Evolutionary conservation across 768 basidiomycete species (phyloP).

Genomic region (Cyclocybe cylindracea): DNA sequence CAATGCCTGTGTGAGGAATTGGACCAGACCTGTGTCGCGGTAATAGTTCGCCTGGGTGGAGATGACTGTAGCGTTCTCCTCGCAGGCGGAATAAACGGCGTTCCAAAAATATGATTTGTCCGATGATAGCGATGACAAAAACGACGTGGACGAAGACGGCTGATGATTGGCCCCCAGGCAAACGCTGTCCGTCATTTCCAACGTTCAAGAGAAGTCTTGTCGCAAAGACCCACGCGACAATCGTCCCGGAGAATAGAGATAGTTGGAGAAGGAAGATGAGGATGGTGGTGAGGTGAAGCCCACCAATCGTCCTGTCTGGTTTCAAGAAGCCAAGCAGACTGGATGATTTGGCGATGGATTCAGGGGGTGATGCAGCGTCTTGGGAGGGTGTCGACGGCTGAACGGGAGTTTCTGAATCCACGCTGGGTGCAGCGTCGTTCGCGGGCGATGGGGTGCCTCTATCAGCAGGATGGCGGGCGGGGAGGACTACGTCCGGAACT

Average conservation of each 20-base stretch:
- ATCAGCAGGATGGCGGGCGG: slow-evolving; percentile 47
- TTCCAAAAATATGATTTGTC: slow-evolving; percentile 63
- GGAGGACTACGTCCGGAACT: slow-evolving; percentile 21
- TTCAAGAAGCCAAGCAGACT: slow-evolving; percentile 41
- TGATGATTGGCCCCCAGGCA: slow-evolving; percentile 29
- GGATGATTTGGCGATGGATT: slow-evolving; percentile 22
- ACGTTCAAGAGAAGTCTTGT: slow-evolving; percentile 16
- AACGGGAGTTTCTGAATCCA: slow-evolving; percentile 3
- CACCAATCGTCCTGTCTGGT: slow-evolving; percentile 39
- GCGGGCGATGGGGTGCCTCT: slow-evolving; percentile 9
- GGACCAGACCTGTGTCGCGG: slow-evolving; percentile 37
- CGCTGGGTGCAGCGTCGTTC: background rate
- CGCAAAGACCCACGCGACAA: slow-evolving; percentile 57
- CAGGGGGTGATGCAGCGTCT: slow-evolving; percentile 11
- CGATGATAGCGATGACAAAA: slow-evolving; percentile 52
- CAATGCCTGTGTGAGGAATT: slow-evolving; percentile 31
- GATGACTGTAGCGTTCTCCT: slow-evolving; percentile 59
- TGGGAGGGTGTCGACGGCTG: background rate
- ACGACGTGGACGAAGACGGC: slow-evolving; percentile 63
- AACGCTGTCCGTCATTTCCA: slow-evolving; percentile 10
- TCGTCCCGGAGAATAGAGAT: slow-evolving; percentile 43
- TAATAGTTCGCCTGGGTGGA: slow-evolving; percentile 60
- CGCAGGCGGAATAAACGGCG: slow-evolving; percentile 65
- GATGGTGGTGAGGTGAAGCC: slow-evolving; percentile 48
- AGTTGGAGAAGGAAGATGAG: slow-evolving; percentile 41